Percentiles rank a stretch among this genome's conserved stretches.
These are phyloP conservation scores for Diaporthe batatas DNA, from an alignment of 2,329 filamentous ascomycete species.

Conservation along the genomic window DNA sequence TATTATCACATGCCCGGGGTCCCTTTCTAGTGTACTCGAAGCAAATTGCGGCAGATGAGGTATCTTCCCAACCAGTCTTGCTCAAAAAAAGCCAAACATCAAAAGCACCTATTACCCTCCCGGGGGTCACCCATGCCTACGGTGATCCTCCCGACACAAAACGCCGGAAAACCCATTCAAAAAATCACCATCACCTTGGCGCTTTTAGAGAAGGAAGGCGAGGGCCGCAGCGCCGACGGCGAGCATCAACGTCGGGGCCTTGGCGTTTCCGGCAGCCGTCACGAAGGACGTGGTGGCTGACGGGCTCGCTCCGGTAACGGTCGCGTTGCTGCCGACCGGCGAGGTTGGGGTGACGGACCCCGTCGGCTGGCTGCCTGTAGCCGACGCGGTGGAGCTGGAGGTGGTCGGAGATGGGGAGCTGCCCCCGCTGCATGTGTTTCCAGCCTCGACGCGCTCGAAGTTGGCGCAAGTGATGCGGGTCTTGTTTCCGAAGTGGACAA, in stretches of 20 bases:
- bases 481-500: slow-evolving; percentile 74
- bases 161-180: slow-evolving; percentile 23
- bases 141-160: not conserved
- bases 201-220: slow-evolving; percentile 34
- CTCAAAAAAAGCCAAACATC: not conserved
- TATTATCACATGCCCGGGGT: not conserved
- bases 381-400: slow-evolving; percentile 5
- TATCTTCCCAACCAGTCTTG: slow-evolving; percentile 30
- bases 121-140: not conserved
- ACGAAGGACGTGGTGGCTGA: slow-evolving; percentile 15
- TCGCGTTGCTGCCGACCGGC: slow-evolving; percentile 28
- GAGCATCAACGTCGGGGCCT: slow-evolving; percentile 29
- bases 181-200: not conserved
- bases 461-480: slow-evolving; percentile 76
- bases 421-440: slow-evolving; percentile 39
- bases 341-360: slow-evolving; percentile 9
- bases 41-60: slow-evolving; percentile 28
- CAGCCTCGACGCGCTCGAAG: slow-evolving; percentile 57
- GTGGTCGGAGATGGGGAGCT: slow-evolving; percentile 15
- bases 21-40: slow-evolving; percentile 23
- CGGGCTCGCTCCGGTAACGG: slow-evolving; percentile 11
- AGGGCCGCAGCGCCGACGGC: slow-evolving; percentile 33
- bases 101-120: slow-evolving; percentile 21
- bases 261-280: slow-evolving; percentile 27
- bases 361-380: not conserved